phyloP scores from a whole-genome alignment of 208 protist genomes.

The Spironucleus salmonicida region DNA sequence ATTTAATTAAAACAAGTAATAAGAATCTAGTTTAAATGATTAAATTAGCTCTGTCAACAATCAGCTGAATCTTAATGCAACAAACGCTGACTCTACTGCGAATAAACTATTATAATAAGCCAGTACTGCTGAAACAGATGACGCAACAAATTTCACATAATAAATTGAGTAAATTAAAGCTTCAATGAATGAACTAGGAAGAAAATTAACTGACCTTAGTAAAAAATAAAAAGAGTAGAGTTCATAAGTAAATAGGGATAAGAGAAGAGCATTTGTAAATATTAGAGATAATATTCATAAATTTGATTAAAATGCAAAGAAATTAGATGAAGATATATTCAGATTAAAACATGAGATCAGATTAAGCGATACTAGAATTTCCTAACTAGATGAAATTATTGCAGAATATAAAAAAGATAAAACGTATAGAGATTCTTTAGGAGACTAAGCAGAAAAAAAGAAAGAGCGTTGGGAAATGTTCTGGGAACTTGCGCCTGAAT shows the following conservation, averaged over 20 bases:
- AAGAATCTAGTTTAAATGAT: neutral
- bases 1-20: neutral
- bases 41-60: neutral
- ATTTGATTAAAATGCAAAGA: neutral
- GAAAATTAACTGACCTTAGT: neutral
- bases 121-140: neutral
- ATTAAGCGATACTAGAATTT: neutral
- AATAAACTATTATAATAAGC: neutral
- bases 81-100: neutral
- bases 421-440: neutral
- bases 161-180: neutral
- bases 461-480: neutral
- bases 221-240: neutral
- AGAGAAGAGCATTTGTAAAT: neutral
- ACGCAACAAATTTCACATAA: neutral
- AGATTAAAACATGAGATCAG: neutral
- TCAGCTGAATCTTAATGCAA: neutral
- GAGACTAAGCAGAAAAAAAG: neutral
- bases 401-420: neutral
- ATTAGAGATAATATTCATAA: neutral
- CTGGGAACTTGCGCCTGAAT: too few relatives aligned
- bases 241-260: neutral
- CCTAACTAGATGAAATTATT: neutral
- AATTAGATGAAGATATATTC: neutral
- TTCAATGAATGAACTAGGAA: neutral